A percentile compares a stretch with the other conserved stretches of the same genome.
Conservation (phyloP, 306 rosid genomes). For the Ochetophila trinervis region DNA sequence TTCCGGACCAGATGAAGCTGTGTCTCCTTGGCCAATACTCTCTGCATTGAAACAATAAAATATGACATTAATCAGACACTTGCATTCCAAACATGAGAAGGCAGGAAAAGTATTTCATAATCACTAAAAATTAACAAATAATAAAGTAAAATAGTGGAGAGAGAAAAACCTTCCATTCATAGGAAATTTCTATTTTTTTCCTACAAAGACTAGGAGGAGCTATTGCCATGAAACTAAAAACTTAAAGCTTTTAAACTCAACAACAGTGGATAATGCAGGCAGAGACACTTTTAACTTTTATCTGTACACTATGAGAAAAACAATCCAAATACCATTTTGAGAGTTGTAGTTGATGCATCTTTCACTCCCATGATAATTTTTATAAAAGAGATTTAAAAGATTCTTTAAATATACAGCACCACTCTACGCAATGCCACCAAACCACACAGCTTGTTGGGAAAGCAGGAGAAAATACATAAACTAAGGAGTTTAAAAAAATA, state of each 20-base stretch:
- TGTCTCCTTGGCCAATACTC: conserved; percentile 82
- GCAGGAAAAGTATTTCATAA: neutral
- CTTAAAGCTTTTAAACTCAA: too few species aligned
- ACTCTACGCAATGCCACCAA: neutral
- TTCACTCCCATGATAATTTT: too few species aligned
- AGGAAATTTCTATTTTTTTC: too few species aligned
- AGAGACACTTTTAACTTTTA: too few species aligned
- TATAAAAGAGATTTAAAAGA: too few species aligned
- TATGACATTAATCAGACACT: conserved; percentile 3
- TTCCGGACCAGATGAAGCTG: conserved; percentile 74
- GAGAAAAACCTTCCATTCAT: neutral
- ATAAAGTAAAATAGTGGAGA: too few species aligned
- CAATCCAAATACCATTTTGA: too few species aligned
- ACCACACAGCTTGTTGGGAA: neutral
- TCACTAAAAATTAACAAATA: neutral
- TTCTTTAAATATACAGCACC: neutral
- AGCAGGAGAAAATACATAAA: neutral
- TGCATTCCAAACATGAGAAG: neutral
- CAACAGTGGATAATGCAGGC: too few species aligned
- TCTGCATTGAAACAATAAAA: conserved; percentile 46
- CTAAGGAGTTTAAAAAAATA: neutral
- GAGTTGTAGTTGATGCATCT: too few species aligned
- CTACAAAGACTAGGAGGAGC: too few species aligned
- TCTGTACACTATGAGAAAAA: too few species aligned
- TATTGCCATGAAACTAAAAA: too few species aligned